Conservation (phyloP, 257 asterid species). For the Ophiorrhiza pumila region DNA sequence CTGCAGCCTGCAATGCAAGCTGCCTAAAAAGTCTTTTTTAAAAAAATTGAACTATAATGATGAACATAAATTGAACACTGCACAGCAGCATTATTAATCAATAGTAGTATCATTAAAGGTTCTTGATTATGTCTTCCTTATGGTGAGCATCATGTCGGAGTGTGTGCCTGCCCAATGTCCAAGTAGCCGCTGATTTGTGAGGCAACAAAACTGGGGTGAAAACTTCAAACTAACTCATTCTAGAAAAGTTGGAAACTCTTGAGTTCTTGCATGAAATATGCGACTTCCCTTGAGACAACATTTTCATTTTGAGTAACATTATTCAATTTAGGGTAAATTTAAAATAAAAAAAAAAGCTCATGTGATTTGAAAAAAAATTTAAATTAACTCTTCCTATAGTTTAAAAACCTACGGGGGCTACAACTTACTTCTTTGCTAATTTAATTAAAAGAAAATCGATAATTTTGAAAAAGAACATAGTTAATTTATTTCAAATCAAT, state of each 20-base stretch:
- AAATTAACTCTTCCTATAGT: no score
- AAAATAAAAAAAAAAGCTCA: no score
- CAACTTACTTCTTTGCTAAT: no score
- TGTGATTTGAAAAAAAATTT: no score
- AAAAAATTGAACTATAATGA: neutral
- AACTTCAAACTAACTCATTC: no score
- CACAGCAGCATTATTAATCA: neutral
- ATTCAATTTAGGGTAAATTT: no score
- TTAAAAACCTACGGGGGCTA: no score
- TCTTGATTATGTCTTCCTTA: conserved; percentile 14
- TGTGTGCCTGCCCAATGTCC: conserved; percentile 1
- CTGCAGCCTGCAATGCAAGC: no score
- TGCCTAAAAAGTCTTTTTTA: conserved; percentile 6
- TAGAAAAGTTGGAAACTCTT: neutral
- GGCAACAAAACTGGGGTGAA: neutral
- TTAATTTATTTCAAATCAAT: no score
- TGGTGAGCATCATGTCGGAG: conserved; percentile 11
- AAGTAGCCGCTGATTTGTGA: neutral
- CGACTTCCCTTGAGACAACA: neutral
- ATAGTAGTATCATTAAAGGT: neutral
- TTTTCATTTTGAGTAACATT: no score
- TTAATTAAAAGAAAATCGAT: no score
- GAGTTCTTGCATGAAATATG: neutral
- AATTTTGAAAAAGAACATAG: no score
- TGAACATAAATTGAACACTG: neutral